Evolutionary conservation across 108 stramenopile genomes (phyloP), one percentile per base, ranked within the genome.

Genomic region (Discostella pseudostelligera): DNA sequence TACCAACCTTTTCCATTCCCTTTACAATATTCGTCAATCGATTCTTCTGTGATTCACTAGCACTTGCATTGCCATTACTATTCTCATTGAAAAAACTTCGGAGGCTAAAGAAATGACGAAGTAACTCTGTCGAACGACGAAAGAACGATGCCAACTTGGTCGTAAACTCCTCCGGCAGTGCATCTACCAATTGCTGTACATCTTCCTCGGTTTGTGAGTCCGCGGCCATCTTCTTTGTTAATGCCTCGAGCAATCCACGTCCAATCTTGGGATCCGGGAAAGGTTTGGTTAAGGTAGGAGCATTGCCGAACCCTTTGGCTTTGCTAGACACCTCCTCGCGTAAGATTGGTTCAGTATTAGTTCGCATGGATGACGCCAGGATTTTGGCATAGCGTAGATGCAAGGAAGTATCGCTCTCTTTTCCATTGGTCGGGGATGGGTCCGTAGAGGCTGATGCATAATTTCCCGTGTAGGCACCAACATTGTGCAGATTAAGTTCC

Each of bases 31-130:
- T 87, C 22, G 76, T 48, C 43, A 91, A 48, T 63, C 89, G 51
- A 36, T 70, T 63, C 40, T 69, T 66, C 56, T 78, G 68, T 10
- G 69, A 65, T 49, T 70, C 78, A 7, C 64, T 64, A n/a, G n/a
- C n/a, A 8, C 72, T 68, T 20, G 68, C 68, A 59, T 62, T 61
- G 5, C 67, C 69, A 59, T 66, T 62, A 2, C 39, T 32, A 56
- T 66, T 57, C 16, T 80, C 75, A 29, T 24, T 56, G 29, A 80
- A 72, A 7, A 73, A 59, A 66, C 75, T 73, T 10, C 85, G 79
- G 36, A 94, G 67, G 20, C 82, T 88, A 78, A 88, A 94, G 74
- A 94, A 94, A 62, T 94, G 93, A 10, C 93, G 88, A 4, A 94
- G 70, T 9, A 94, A 72, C 62, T 94, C 93, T 3, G 87, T 80